These are phyloP conservation scores for Gyromitra esculenta DNA, from an alignment of 2,329 filamentous ascomycete genomes.

Conservation along the genomic window DNA sequence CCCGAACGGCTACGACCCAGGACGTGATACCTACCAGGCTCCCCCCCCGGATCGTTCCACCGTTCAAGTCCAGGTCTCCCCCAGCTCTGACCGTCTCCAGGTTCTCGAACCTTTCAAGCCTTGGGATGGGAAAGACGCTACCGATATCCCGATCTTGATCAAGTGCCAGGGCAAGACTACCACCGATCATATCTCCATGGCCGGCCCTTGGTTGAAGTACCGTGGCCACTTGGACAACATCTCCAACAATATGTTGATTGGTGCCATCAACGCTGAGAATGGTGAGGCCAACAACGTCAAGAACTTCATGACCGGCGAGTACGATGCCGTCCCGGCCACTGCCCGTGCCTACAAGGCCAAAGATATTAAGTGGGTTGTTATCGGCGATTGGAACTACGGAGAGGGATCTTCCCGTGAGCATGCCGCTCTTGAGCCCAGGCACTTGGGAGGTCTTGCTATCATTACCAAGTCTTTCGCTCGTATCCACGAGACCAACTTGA, in stretches of 20 bases:
- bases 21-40: slow-evolving; percentile 90
- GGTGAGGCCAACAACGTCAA: slow-evolving; percentile 97
- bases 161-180: slow-evolving; percentile 97
- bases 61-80: slow-evolving; percentile 83
- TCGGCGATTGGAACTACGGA: slow-evolving; percentile 99
- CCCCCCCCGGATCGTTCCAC: slow-evolving; percentile 80
- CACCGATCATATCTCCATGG: slow-evolving; percentile 97
- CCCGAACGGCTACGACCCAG: slow-evolving; percentile 83
- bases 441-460: slow-evolving; percentile 96
- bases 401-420: slow-evolving; percentile 98
- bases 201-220: slow-evolving; percentile 97
- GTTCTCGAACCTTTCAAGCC: slow-evolving; percentile 83
- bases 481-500: slow-evolving; percentile 99
- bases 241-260: slow-evolving; percentile 99
- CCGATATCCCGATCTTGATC: slow-evolving; percentile 88
- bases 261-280: slow-evolving; percentile 95
- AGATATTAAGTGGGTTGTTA: slow-evolving; percentile 94
- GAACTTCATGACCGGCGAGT: slow-evolving; percentile 86
- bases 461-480: slow-evolving; percentile 95
- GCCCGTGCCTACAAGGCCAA: slow-evolving; percentile 99
- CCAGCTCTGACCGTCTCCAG: slow-evolving; percentile 92
- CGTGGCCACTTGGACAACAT: slow-evolving; percentile 99
- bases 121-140: slow-evolving; percentile 92
- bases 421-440: slow-evolving; percentile 94
- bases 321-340: slow-evolving; percentile 87